Conservation (phyloP, 2,329 filamentous ascomycete genomes). For the Rhinocladiella mackenziei region DNA sequence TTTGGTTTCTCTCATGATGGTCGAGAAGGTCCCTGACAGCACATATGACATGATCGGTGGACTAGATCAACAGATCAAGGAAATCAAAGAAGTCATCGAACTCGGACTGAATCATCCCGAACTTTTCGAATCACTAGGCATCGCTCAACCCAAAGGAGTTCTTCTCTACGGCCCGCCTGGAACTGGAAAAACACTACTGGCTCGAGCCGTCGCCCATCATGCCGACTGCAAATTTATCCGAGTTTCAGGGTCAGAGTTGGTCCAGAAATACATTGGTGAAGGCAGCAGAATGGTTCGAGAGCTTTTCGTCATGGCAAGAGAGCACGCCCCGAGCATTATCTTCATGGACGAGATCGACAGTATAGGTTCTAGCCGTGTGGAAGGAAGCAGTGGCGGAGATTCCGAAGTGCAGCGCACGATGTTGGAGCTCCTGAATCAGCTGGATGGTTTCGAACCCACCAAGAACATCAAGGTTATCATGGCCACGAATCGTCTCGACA, state of each 20-base stretch:
- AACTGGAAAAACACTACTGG: slow-evolving; percentile 93
- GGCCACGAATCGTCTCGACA: slow-evolving; percentile 97
- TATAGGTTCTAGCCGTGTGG: slow-evolving; percentile 94
- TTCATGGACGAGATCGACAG: slow-evolving; percentile 99
- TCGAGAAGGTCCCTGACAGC: slow-evolving; percentile 98
- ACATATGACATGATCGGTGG: slow-evolving; percentile 99
- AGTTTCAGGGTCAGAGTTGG: slow-evolving; percentile 90
- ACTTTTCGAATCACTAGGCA: slow-evolving; percentile 97
- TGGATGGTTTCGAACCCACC: slow-evolving; percentile 96
- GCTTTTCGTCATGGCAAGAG: slow-evolving; percentile 97
- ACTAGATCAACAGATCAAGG: slow-evolving; percentile 97
- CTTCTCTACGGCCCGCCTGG: slow-evolving; percentile 93
- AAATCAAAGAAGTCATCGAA: slow-evolving; percentile 99
- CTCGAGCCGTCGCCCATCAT: slow-evolving; percentile 93
- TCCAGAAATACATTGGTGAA: slow-evolving; percentile 99
- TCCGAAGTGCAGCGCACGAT: slow-evolving; percentile 98
- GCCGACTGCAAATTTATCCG: slow-evolving; percentile 99
- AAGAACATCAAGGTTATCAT: slow-evolving; percentile 99
- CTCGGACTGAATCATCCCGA: slow-evolving; percentile 97
- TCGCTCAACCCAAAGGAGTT: slow-evolving; percentile 96
- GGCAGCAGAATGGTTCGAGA: slow-evolving; percentile 98
- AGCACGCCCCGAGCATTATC: slow-evolving; percentile 97
- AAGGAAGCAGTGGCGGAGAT: slow-evolving; percentile 90
- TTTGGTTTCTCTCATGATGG: slow-evolving; percentile 99
- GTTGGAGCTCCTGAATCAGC: slow-evolving; percentile 95